Conservation (phyloP, 2,329 filamentous ascomycete genomes). For the Juglanconis juglandina region DNA sequence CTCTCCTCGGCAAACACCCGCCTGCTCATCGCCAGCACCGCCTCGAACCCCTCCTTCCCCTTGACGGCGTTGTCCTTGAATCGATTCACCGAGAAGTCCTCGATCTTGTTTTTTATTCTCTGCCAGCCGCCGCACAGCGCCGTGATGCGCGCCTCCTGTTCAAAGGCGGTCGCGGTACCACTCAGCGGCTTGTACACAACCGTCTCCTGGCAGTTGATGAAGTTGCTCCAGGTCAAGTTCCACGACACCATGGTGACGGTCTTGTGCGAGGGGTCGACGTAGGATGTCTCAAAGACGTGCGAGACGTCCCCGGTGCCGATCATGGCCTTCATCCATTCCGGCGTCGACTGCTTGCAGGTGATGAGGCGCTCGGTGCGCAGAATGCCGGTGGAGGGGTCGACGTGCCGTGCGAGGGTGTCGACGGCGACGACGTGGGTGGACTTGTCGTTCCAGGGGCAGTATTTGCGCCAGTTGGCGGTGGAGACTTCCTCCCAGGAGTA, state of each 20-base stretch:
- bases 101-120: slow-evolving; percentile 92
- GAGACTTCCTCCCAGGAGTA: slow-evolving; percentile 99
- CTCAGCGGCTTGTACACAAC: slow-evolving; percentile 72
- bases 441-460: slow-evolving; percentile 98
- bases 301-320: slow-evolving; percentile 75
- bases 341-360: slow-evolving; percentile 61
- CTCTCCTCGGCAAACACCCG: slow-evolving; percentile 88
- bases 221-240: slow-evolving; percentile 89
- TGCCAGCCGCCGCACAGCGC: slow-evolving; percentile 96
- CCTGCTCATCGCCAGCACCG: slow-evolving; percentile 88
- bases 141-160: slow-evolving; percentile 87
- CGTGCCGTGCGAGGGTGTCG: slow-evolving; percentile 75
- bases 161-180: slow-evolving; percentile 69
- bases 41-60: slow-evolving; percentile 92
- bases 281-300: slow-evolving; percentile 91
- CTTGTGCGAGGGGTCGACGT: slow-evolving; percentile 78
- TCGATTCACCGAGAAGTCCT: slow-evolving; percentile 82
- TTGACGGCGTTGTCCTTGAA: slow-evolving; percentile 90
- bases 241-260: slow-evolving; percentile 96
- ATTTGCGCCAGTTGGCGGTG: slow-evolving; percentile 97
- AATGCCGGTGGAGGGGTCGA: slow-evolving; percentile 56
- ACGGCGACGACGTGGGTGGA: slow-evolving; percentile 95
- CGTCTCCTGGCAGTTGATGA: slow-evolving; percentile 89
- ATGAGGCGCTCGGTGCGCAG: slow-evolving; percentile 61
- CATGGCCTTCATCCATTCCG: slow-evolving; percentile 76